Evolutionary conservation across 306 rosid species (phyloP).

Genomic region (Prunus mira): DNA sequence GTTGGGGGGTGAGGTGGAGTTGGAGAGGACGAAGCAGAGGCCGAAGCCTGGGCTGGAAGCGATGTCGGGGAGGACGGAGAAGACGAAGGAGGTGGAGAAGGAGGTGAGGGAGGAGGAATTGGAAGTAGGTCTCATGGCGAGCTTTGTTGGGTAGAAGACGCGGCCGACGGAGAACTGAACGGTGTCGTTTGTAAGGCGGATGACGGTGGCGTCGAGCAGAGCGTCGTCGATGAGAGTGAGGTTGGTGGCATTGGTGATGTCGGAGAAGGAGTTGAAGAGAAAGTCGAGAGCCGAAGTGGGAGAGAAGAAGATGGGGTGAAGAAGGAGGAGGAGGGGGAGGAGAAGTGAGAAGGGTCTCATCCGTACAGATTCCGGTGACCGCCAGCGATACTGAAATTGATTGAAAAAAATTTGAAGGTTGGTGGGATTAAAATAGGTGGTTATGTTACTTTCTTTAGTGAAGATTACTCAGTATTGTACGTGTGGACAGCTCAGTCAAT

Average conservation of each 20-base stretch:
- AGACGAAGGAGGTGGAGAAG: constrained; percentile 80
- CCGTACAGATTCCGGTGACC: not conserved
- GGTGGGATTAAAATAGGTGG: not conserved
- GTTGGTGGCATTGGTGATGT: constrained; percentile 39
- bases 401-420: not conserved
- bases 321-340: constrained; percentile 7
- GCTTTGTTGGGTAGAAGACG: constrained; percentile 44
- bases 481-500: not conserved
- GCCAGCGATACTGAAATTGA: not conserved
- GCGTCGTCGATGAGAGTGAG: constrained; percentile 67
- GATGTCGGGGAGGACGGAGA: constrained; percentile 61
- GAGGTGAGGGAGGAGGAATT: constrained; percentile 44
- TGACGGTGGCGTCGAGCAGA: constrained; percentile 40
- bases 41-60: constrained; percentile 78
- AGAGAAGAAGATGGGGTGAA: constrained; percentile 10
- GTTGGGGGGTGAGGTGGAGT: constrained; percentile 62
- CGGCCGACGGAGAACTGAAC: constrained; percentile 62
- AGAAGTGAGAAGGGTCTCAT: constrained; percentile 13
- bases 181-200: constrained; percentile 77
- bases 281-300: constrained; percentile 45
- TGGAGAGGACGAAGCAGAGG: constrained; percentile 67
- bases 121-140: constrained; percentile 25
- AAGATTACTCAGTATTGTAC: not conserved
- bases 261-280: constrained; percentile 58
- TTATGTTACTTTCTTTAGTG: not conserved